Evolutionary conservation across 2,329 filamentous ascomycete genomes (phyloP).

Genomic region (Colletotrichum siamense): DNA sequence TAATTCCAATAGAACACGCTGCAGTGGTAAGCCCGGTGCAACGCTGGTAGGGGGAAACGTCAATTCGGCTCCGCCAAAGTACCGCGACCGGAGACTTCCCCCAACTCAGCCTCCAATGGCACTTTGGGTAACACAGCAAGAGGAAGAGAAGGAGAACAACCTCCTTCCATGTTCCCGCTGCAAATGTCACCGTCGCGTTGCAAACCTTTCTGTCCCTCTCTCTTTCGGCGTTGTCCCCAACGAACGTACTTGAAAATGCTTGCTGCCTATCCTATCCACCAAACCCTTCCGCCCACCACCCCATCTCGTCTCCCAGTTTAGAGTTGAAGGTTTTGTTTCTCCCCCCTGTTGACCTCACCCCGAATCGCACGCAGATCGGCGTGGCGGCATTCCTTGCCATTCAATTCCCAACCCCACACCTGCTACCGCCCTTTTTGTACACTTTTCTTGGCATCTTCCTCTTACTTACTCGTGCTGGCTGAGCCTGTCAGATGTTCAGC

Average conservation of each 20-base stretch:
- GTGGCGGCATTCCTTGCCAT: background rate
- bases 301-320: background rate
- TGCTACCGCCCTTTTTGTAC: background rate
- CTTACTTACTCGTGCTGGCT: background rate
- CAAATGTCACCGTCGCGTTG: background rate
- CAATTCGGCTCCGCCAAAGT: background rate
- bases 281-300: background rate
- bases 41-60: background rate
- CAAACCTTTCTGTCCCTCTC: background rate
- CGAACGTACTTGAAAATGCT: background rate
- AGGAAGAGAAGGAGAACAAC: background rate
- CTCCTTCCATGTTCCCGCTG: background rate
- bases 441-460: background rate
- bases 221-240: background rate
- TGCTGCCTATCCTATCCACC: background rate
- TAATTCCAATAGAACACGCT: background rate
- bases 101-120: background rate
- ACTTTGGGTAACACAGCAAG: background rate
- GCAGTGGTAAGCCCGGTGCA: background rate
- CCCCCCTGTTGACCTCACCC: background rate
- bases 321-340: slow-evolving; percentile 4
- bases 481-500: background rate
- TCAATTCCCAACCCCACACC: background rate
- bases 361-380: slow-evolving; percentile 6
- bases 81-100: background rate